These are phyloP conservation scores for Metschnikowia matae DNA, from an alignment of 805 yeast species.

Conservation along the genomic window DNA sequence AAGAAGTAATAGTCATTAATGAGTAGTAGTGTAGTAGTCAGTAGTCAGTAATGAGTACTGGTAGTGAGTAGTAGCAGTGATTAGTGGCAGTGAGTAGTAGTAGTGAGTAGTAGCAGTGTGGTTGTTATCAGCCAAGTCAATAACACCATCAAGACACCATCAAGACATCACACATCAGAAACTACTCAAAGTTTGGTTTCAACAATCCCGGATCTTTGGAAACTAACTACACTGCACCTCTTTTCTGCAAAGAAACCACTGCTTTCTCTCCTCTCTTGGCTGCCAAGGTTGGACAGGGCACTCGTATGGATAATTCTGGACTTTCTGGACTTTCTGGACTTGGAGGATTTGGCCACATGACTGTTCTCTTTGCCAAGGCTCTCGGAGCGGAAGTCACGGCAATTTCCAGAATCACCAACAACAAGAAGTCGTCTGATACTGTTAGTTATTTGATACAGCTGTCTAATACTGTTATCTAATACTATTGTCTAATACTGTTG, in stretches of 20 bases:
- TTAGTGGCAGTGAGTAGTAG: no score
- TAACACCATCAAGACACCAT: no score
- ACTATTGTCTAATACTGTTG: no score
- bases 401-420: constrained; percentile 46
- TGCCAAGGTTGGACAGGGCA: constrained; percentile 15
- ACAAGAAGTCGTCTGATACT: no score
- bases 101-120: no score
- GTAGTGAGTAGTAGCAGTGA: no score
- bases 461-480: no score
- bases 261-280: constrained; percentile 12
- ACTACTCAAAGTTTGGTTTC: constrained; percentile 10
- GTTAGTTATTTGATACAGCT: no score
- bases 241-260: constrained; percentile 16
- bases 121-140: no score
- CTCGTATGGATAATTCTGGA: constrained; percentile 52
- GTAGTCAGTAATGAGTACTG: no score
- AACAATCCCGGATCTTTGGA: constrained; percentile 9
- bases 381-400: constrained; percentile 59
- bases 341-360: constrained; percentile 66
- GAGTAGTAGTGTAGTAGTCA: no score
- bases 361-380: constrained; percentile 54
- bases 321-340: constrained; percentile 60
- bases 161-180: constrained; percentile 8
- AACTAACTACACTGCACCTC: constrained; percentile 11
- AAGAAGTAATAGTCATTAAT: no score